Conservation (phyloP, 371 early-diverging fungal genomes). For the Polyrhizophydium stewartii region DNA sequence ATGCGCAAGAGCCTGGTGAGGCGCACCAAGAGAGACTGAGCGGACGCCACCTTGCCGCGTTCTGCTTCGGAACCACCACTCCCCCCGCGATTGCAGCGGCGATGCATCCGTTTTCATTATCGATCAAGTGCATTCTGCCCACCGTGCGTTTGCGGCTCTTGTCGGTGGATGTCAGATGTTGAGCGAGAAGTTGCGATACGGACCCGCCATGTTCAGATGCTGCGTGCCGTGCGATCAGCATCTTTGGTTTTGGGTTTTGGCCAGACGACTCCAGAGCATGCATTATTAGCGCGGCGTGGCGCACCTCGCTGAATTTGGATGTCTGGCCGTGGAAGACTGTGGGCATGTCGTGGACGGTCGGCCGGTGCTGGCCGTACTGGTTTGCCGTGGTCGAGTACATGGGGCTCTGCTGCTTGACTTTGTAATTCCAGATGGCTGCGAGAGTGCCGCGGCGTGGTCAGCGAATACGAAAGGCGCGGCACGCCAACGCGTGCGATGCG, state of each 20-base stretch:
- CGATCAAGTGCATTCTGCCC: no score
- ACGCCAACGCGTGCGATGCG: no score
- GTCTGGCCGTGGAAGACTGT: conserved; percentile 30
- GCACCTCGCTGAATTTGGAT: conserved; percentile 34
- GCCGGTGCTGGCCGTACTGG: conserved; percentile 27
- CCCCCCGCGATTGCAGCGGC: no score
- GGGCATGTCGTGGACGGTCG: conserved; percentile 43
- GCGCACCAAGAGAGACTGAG: conserved; percentile 11
- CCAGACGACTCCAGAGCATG: no score
- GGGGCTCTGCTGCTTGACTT: conserved; percentile 27
- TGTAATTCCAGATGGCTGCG: conserved; percentile 26
- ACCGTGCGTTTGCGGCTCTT: no score
- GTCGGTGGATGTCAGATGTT: no score
- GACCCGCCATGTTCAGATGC: conserved; percentile 36
- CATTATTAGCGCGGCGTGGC: background rate
- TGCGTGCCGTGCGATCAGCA: background rate
- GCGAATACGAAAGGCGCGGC: no score
- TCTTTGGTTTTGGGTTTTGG: no score
- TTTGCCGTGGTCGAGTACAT: conserved; percentile 35
- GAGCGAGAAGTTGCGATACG: conserved; percentile 34
- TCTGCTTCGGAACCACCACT: background rate
- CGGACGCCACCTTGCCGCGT: no score
- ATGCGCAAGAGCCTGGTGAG: background rate
- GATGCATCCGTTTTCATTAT: no score
- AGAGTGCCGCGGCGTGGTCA: no score